Base-by-base conservation (phyloP, 2,329 filamentous ascomycete genomes). In the Thielaviopsis punctulata region DNA sequence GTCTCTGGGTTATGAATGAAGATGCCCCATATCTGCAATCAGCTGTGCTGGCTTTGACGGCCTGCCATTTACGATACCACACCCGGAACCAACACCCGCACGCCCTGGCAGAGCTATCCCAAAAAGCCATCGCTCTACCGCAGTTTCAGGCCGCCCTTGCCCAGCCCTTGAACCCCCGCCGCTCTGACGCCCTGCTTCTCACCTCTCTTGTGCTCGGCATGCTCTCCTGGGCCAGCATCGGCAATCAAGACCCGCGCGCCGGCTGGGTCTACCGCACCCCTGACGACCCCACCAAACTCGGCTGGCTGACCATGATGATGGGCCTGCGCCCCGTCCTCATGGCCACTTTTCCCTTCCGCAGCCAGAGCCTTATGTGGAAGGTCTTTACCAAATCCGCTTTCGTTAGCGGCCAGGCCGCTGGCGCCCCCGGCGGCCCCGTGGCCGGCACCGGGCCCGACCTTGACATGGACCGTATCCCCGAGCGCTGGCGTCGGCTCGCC, bases 201-300 rank as follows among this genome's bases (percentile, higher is more conserved):
- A 58, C 59, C 2, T 55, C 57, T 12, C 56, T 61, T 50, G 54
- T 60, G 22, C 52, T 62, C 21, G 60, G 60, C 39, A 53, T 60
- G 30, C 56, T 62, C 5, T 54, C 58, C 1, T 60, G 61, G 49
- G 56, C 59, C 1, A 21, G 54, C 4, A 43, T 55, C 5, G 52
- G 53, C 2, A 50, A 57, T 22, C 48, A 56, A 1, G 41, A 58
- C 23, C 56, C 57, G 4, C 25, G 43, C n/a, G 21, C 33, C n/a
- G 58, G 56, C 1, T 61, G 59, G 59, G 58, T 60, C 13, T 60
- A 59, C 41, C 51, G 48, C 15, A 9, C 50, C 9, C 22, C 53
- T 33, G 9, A 53, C 10, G 57, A 55, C 1, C 41, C 45, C 1
- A 52, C 52, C 12, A 54, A 58, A 3, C 55, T 60, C 15, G 53